Conservation (phyloP, 495 filamentous ascomycete genomes). For the Geopyxis carbonaria region DNA sequence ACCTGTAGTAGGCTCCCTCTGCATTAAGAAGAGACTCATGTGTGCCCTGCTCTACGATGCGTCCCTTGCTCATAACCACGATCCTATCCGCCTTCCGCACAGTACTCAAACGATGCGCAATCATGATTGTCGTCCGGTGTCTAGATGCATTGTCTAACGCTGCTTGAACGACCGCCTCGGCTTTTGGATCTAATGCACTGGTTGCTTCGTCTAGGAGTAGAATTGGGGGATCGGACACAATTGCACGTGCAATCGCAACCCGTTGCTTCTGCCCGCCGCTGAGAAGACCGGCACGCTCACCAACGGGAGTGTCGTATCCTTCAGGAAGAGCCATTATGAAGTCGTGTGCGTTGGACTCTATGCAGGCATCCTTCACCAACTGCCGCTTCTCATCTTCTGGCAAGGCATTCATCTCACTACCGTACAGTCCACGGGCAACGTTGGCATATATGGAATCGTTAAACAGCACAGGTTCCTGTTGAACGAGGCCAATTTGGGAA, state of each 20-base stretch:
- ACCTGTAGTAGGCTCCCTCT: conserved; percentile 35
- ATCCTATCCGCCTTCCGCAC: not conserved
- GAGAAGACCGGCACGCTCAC: conserved; percentile 25
- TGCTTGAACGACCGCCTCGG: not conserved
- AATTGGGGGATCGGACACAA: conserved; percentile 39
- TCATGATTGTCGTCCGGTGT: conserved; percentile 46
- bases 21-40: not conserved
- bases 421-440: conserved; percentile 34
- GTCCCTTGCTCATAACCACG: conserved; percentile 38
- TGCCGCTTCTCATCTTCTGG: conserved; percentile 33
- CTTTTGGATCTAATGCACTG: conserved; percentile 30
- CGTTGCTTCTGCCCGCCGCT: conserved; percentile 4
- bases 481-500: conserved; percentile 46
- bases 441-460: conserved; percentile 48
- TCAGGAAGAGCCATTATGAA: conserved; percentile 43
- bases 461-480: conserved; percentile 54
- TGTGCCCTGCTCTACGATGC: conserved; percentile 11
- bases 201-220: conserved; percentile 76
- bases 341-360: conserved; percentile 41
- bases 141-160: conserved; percentile 10
- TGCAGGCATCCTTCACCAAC: conserved; percentile 44
- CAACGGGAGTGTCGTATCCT: conserved; percentile 39
- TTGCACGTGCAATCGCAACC: not conserved
- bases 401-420: not conserved
- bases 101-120: conserved; percentile 43